A percentile compares a stretch with the other conserved stretches of the same genome.
Evolutionary conservation across 257 asterid species (phyloP).

Genomic region (Fraxinus excelsior): DNA sequence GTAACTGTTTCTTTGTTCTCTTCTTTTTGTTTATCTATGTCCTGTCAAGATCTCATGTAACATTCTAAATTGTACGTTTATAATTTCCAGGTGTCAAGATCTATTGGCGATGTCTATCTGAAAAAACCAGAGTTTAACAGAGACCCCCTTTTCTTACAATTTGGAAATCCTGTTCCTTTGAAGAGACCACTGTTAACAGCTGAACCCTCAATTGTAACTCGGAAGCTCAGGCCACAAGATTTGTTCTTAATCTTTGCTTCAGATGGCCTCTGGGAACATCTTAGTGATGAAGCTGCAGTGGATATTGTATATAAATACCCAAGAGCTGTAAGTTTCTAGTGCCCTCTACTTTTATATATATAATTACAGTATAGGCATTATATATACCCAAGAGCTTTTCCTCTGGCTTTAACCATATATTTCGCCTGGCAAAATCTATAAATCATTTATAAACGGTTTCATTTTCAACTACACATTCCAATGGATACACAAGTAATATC

Average conservation of each 20-base stretch:
- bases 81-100: conserved; percentile 83
- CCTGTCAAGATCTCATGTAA: conserved; percentile 7
- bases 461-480: no score
- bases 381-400: no score
- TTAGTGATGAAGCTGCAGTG: conserved; percentile 82
- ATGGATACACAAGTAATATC: no score
- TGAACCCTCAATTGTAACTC: conserved; percentile 79
- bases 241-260: conserved; percentile 87
- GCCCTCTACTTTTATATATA: background rate
- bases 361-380: no score
- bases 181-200: conserved; percentile 77
- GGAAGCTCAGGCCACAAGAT: conserved; percentile 81
- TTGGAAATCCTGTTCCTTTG: conserved; percentile 65
- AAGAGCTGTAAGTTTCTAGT: conserved; percentile 65
- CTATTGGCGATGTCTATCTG: conserved; percentile 88
- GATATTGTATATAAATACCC: conserved; percentile 74
- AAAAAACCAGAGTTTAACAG: conserved; percentile 85
- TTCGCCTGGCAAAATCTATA: no score
- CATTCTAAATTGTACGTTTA: conserved; percentile 8
- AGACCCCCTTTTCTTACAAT: conserved; percentile 72
- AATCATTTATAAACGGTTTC: no score
- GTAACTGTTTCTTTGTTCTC: background rate
- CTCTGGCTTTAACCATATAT: no score
- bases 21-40: background rate
- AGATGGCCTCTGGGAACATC: conserved; percentile 97